Evolutionary conservation across 805 yeast genomes (phyloP), one percentile per base, ranked within the genome.

Genomic region (Saccharomycopsis capsularis): DNA sequence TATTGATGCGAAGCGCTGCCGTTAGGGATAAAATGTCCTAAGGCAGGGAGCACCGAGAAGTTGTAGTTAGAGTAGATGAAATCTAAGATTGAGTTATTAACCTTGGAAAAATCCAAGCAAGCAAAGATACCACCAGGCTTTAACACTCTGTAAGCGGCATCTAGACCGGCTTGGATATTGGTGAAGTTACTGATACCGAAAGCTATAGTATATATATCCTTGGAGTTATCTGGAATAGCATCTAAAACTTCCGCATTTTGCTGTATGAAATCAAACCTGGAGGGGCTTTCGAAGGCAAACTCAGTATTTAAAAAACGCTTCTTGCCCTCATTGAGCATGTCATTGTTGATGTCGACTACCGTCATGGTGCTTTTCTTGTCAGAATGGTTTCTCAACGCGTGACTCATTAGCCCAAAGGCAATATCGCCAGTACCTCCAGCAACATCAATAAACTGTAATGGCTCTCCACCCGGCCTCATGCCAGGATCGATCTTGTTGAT

Each of bases 351-450:
- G 66, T 93, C 99, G 3, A 88, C 95, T 43, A 93, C 79, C 6
- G 90, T 87, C 93, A 93, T 93, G 23, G 81, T 79, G 30, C 87
- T 79, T 53, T 73, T 70, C 34, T 66, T 73, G 67, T 93, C 99
- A 50, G 84, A 81, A 62, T 80, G 87, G 54, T 79, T 78, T 35
- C 71, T 67, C 55, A 82, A 81, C 7, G 98, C 98, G 66, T 93
- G 96, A 60, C 89, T 95, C 54, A 93, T 71, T 55, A 93, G 74
- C 2, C 99, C 95, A 67, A 88, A 88, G 1, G 99, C 99, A 66
- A 93, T 91, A 63, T 93, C 99, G 42, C 99, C 99, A 9, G 98
- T 88, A 22, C 99, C 99, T 52, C 99, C 99, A 24, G 99, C 99
- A 49, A 93, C 98, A 66, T 93, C 99, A 55, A 93, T 74, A 61